These are phyloP conservation scores for Ambispora gerdemannii DNA, from an alignment of 192 early-diverging fungal species.

Conservation along the genomic window DNA sequence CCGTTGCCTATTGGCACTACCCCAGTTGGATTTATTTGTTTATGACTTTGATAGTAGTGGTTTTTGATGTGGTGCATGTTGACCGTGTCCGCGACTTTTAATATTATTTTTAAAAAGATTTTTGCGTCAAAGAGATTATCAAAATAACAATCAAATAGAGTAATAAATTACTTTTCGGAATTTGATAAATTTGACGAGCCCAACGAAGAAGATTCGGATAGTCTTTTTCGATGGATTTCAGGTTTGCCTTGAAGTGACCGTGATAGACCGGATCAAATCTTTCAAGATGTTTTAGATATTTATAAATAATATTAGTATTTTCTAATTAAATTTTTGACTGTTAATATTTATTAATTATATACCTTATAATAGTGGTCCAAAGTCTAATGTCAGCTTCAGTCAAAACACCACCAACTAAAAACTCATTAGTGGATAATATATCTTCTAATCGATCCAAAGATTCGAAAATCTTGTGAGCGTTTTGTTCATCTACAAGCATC, in stretches of 20 bases:
- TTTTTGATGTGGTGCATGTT: slow-evolving; percentile 95
- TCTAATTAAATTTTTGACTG: not conserved
- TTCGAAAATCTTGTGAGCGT: slow-evolving; percentile 69
- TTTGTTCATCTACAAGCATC: slow-evolving; percentile 60
- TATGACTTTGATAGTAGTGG: slow-evolving; percentile 89
- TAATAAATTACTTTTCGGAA: slow-evolving; percentile 46
- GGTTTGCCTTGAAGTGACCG: slow-evolving; percentile 94
- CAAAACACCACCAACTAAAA: slow-evolving; percentile 71
- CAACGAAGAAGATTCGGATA: slow-evolving; percentile 88
- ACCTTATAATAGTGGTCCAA: slow-evolving; percentile 85
- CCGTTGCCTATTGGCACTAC: slow-evolving; percentile 77
- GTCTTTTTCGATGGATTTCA: slow-evolving; percentile 77
- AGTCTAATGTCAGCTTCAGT: slow-evolving; percentile 95
- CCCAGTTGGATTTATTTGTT: slow-evolving; percentile 87
- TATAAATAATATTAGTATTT: not conserved
- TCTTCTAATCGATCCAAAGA: slow-evolving; percentile 82
- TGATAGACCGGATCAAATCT: slow-evolving; percentile 95
- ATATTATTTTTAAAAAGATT: not conserved
- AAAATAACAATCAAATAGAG: not conserved
- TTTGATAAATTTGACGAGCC: slow-evolving; percentile 79
- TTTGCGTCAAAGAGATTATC: not conserved
- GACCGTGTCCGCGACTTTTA: slow-evolving; percentile 69
- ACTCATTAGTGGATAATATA: slow-evolving; percentile 68
- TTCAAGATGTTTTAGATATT: not conserved
- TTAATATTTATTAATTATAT: not conserved